Base-by-base conservation (phyloP, 257 asterid species). In the Nicotiana otophora region DNA sequence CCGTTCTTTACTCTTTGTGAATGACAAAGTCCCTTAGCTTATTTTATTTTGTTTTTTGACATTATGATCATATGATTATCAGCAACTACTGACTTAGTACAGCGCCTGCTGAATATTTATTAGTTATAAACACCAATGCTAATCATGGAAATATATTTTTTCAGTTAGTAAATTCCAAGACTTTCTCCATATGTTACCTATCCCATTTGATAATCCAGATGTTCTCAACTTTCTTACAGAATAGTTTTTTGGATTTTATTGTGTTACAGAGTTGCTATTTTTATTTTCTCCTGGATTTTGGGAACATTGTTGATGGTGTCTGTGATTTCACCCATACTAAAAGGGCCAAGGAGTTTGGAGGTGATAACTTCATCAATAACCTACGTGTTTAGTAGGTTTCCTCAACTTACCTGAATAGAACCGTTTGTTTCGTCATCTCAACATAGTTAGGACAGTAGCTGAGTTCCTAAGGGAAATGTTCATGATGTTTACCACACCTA, bases 271-370 rank as follows among this genome's bases (percentile, higher is more conserved):
- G 97, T 89, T 33, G 98, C 97, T 81, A 84, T 92, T 77, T 95
- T 95, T 72, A 83, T 86, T 69, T 26, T 94, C 76, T 90, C 98
- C 42, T 95, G 99, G 97, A 90, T 95, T 81, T 68, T 95, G 30
- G 98, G 98, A 63, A 94, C 98, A n/a, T 94, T 95, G 88, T 76
- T 95, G 88, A 95, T 95, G 97, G 99, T 94, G 39, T 94, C 99
- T 69, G 46, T 95, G 84, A 88, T 95, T 87, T 96, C 98, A 68
- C 98, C 98, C 3, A 78, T 95, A 85, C 93, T 92, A 78, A 91
- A 88, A 88, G 97, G 99, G 64, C 90, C 92, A 74, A 92, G 94
- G 88, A 95, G 97, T 86, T 88, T 95, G 95, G 98, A 95, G 92
- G 99, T 95, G 81, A 90, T 93, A n/a, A 95, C 99, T 66, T 92